Conservation (phyloP, 805 yeast genomes). For the Nakazawaea ambrosiae region DNA sequence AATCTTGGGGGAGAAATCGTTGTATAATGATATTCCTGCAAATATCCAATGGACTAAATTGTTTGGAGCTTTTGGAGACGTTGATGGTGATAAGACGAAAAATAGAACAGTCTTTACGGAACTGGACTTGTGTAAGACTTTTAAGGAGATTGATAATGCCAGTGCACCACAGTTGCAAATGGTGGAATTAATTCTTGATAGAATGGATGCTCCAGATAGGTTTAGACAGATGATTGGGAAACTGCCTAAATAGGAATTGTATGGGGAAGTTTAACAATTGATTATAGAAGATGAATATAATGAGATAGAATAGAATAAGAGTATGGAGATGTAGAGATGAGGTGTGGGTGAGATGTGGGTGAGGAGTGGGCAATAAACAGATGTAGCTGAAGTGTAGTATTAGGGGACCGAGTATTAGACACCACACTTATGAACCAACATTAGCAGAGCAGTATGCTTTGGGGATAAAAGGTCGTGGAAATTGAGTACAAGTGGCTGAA, state of each 20-base stretch:
- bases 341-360: no score
- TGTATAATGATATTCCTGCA: constrained; percentile 42
- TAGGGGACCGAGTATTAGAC: no score
- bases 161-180: constrained; percentile 44
- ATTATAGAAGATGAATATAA: neutral
- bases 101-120: constrained; percentile 28
- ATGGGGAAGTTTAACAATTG: no score
- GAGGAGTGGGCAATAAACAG: no score
- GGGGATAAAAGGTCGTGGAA: no score
- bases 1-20: constrained; percentile 40
- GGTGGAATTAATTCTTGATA: constrained; percentile 53
- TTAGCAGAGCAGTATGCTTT: no score
- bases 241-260: no score
- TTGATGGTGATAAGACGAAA: constrained; percentile 24
- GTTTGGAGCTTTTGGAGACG: constrained; percentile 61
- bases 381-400: no score
- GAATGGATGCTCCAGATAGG: constrained; percentile 57
- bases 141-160: constrained; percentile 24
- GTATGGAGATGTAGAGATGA: no score
- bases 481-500: no score
- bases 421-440: no score
- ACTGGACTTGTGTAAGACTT: constrained; percentile 27
- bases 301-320: neutral
- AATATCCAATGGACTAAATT: constrained; percentile 65
- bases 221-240: constrained; percentile 27